Evolutionary conservation across 257 asterid genomes (phyloP).

Genomic region (Haberlea rhodopensis): DNA sequence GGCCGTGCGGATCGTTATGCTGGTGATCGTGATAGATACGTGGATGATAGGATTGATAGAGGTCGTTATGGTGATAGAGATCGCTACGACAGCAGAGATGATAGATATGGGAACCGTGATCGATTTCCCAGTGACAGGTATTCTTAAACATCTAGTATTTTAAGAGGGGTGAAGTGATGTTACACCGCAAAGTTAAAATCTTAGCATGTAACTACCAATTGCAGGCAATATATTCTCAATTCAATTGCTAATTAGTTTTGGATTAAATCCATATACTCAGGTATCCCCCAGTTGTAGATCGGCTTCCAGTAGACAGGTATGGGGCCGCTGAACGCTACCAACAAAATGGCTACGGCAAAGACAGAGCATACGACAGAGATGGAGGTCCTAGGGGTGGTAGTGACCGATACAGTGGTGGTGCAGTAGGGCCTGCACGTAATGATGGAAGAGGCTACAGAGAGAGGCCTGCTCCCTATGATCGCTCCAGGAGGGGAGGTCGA

Average conservation of each 20-base stretch:
- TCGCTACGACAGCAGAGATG: constrained; percentile 69
- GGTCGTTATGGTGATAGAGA: constrained; percentile 81
- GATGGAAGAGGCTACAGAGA: constrained; percentile 73
- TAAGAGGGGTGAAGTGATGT: neutral
- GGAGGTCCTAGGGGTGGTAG: constrained; percentile 54
- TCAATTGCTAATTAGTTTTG: neutral
- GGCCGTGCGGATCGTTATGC: constrained; percentile 79
- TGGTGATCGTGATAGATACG: constrained; percentile 67
- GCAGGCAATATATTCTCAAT: neutral
- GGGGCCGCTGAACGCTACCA: constrained; percentile 68
- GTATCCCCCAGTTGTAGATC: constrained; percentile 63
- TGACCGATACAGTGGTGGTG: constrained; percentile 58
- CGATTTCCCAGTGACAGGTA: constrained; percentile 72
- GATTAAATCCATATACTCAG: constrained; percentile 33
- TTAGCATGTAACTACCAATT: neutral
- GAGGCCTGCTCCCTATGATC: constrained; percentile 75
- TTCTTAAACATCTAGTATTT: neutral
- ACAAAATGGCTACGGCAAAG: constrained; percentile 63
- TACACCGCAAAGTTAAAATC: neutral
- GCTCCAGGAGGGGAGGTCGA: constrained; percentile 74
- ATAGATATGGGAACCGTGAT: constrained; percentile 71
- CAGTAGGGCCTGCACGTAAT: constrained; percentile 57
- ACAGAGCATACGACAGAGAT: constrained; percentile 55
- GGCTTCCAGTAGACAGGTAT: constrained; percentile 58
- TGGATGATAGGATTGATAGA: constrained; percentile 73